phyloP scores from a whole-genome alignment of 2,329 filamentous ascomycete species.

The Fusarium anguioides region DNA sequence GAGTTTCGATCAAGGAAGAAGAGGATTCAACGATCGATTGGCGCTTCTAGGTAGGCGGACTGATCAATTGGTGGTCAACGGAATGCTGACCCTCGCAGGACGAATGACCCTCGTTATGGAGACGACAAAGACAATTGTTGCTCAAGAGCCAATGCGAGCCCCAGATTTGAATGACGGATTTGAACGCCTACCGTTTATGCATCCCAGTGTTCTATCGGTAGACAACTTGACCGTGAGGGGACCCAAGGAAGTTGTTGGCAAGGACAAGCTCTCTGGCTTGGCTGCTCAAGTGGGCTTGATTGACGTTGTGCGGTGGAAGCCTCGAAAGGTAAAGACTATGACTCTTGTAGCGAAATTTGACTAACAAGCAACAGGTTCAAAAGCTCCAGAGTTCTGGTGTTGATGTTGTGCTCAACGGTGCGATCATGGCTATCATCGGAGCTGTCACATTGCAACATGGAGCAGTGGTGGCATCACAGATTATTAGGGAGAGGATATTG shows the following conservation, averaged over 20 bases:
- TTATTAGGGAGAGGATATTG: constrained; percentile 82
- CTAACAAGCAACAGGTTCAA: constrained; percentile 59
- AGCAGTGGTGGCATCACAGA: constrained; percentile 77
- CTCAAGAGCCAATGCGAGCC: constrained; percentile 47
- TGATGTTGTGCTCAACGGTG: constrained; percentile 78
- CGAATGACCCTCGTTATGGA: constrained; percentile 54
- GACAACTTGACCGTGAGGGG: constrained; percentile 74
- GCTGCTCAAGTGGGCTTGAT: constrained; percentile 77
- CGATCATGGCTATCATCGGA: constrained; percentile 87
- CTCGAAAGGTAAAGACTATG: constrained; percentile 72
- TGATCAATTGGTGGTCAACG: background rate
- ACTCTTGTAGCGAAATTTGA: background rate
- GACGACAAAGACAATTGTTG: constrained; percentile 53
- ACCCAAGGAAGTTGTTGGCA: constrained; percentile 71
- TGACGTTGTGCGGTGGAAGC: constrained; percentile 88
- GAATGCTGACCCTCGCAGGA: constrained; percentile 43
- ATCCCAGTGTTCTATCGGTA: constrained; percentile 77
- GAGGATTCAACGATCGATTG: constrained; percentile 93
- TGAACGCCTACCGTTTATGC: constrained; percentile 73
- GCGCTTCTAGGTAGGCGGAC: constrained; percentile 79
- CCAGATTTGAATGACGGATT: constrained; percentile 56
- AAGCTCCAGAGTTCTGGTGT: constrained; percentile 79
- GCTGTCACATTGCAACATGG: constrained; percentile 91
- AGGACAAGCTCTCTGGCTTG: constrained; percentile 73
- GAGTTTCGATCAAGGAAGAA: constrained; percentile 94